Evolutionary conservation across 768 basidiomycete species (phyloP), one percentile per base, ranked within the genome.

Genomic region (Tricholoma saponaceum): DNA sequence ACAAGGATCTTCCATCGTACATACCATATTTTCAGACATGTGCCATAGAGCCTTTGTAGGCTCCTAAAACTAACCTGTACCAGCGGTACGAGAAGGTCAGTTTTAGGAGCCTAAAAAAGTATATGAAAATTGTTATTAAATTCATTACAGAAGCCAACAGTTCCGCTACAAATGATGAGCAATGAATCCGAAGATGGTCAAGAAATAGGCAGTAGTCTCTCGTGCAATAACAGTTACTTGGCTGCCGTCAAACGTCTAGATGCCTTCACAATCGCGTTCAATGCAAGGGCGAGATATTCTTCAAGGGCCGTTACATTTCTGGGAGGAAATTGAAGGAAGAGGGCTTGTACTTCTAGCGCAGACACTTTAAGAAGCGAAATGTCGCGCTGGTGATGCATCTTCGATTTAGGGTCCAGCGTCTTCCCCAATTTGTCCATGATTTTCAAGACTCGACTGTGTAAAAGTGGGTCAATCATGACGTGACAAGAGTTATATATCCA

Each of bases 81-180:
- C 20, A 46, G 6, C 5, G 44, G 26, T 28, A 49, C 5, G 5
- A 7, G 47, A n/a, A n/a, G n/a, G n/a, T n/a, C n/a, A 16, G 47
- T 49, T 49, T 26, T 49, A 49, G 47, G 47, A 49, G 47, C 47
- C 47, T 49, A 49, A 28, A 49, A 49, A 28, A 49, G 47, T 26
- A n/a, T n/a, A 49, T 49, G 47, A 46, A 25, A 43, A 25, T 46
- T 46, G 22, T 28, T 5, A 49, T 49, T 26, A 25, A 5, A 49
- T 3, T 8, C 6, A 12, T 5, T 47, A 23, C 20, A n/a, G n/a
- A n/a, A n/a, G 44, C 12, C 44, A 22, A 23, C 22, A 23, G 44
- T 46, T 13, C 23, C 25, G 12, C 44, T 46, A 46, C 44, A 46
- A 46, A 13, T 14, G 23, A 25, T 14, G 44, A 23, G 22, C 4